Evolutionary conservation across 306 rosid genomes (phyloP), one percentile per base, ranked within the genome.

Genomic region (Albizia julibrissin): DNA sequence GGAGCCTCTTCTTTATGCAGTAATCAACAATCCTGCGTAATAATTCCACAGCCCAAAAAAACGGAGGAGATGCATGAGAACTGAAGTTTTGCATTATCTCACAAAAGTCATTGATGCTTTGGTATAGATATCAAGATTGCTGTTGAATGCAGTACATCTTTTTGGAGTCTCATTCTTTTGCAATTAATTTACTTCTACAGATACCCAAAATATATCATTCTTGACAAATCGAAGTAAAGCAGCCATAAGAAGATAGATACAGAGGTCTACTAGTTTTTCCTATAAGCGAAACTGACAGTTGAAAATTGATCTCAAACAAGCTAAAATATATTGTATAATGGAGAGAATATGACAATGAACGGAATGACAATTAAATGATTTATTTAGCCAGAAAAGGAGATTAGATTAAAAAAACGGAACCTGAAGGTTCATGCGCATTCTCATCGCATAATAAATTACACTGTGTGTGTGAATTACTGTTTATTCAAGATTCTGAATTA

Each of bases 1-100:
- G 90, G 66, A 93, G 96, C 82, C 99, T 89, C 87, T 93, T 95
- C 94, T 89, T 93, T 85, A 95, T 86, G 83, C 99, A 92, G 83
- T 84, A 91, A 72, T 93, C 92, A 82, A 88, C 71, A 44, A 87
- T 84, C 94, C 99, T 93, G 97, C 91, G 86, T 37, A 10, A 78
- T 72, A 59, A 83, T 61, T 67, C 61, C 70, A 81, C 54, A 22
- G 47, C 86, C 74, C 64, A 69, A 80, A 22, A 43, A 67, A 10
- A 59, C n/a, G 64, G 64, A 56, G 29, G 64, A 56, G 12, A 56
- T 67, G 54, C 72, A 76, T 14, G 50, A 54, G 34, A 61, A 54
- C 52, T 49, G 59, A 71, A 82, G 73, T 75, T 21, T 39, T 56
- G 50, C 40, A 56, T 34, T 16, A 47, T 8, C 43, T 24, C 33